Percentiles rank a stretch among this genome's conserved stretches.
These are phyloP conservation scores for Phytopythium helicoides DNA, from an alignment of 352 stramenopile species.

Conservation along the genomic window DNA sequence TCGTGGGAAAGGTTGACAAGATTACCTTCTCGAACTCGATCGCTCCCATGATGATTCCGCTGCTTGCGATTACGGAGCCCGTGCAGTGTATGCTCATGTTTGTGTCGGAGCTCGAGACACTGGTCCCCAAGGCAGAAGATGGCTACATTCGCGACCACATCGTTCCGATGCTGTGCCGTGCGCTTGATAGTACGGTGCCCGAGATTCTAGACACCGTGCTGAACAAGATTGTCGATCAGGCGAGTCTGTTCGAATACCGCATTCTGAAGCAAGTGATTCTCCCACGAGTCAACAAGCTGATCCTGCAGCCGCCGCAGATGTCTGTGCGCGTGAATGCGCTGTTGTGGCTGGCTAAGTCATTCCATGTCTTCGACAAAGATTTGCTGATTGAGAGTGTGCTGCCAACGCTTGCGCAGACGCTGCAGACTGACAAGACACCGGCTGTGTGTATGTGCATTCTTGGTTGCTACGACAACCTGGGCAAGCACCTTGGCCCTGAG, in stretches of 20 bases:
- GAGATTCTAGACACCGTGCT: constrained; percentile 87
- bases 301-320: constrained; percentile 74
- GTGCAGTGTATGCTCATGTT: constrained; percentile 92
- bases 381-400: constrained; percentile 81
- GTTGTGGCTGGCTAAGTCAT: constrained; percentile 85
- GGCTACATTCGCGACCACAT: constrained; percentile 89
- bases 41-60: constrained; percentile 75
- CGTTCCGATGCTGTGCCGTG: constrained; percentile 83
- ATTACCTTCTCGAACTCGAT: constrained; percentile 76
- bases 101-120: constrained; percentile 76
- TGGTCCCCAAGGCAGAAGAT: constrained; percentile 84
- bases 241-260: constrained; percentile 86
- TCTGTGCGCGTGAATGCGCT: constrained; percentile 85
- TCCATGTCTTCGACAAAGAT: constrained; percentile 89
- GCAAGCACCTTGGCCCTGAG: constrained; percentile 83
- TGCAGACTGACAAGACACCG: constrained; percentile 80
- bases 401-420: constrained; percentile 65
- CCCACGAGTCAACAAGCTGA: constrained; percentile 85
- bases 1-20: constrained; percentile 86
- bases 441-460: constrained; percentile 87
- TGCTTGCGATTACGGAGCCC: constrained; percentile 81
- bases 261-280: constrained; percentile 88
- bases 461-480: constrained; percentile 86
- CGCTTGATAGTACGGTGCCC: constrained; percentile 77
- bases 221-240: constrained; percentile 87